Conservation (phyloP, 345 rosid genomes). For the Lagerstroemia speciosa region DNA sequence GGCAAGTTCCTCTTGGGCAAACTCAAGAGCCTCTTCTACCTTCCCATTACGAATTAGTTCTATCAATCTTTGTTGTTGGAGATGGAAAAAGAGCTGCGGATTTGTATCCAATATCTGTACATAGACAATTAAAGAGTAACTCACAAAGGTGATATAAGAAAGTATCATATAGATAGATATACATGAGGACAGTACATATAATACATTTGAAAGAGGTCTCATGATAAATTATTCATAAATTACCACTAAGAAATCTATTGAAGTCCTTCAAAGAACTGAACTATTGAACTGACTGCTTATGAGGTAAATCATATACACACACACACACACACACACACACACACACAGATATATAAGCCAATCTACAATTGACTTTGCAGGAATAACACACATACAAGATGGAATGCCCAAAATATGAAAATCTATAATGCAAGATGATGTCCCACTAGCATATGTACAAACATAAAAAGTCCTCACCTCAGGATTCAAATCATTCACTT, state of each 20-base stretch:
- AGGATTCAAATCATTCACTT: conserved; percentile 90
- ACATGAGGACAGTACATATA: neutral
- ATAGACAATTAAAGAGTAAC: conserved; percentile 1
- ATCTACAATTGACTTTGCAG: neutral
- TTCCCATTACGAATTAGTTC: conserved; percentile 89
- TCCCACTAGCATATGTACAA: too few relatives aligned
- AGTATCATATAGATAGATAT: neutral
- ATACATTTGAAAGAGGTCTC: neutral
- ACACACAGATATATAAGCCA: neutral
- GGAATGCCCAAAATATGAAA: neutral
- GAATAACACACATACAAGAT: too few relatives aligned
- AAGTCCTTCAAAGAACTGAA: neutral
- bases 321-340: too few relatives aligned
- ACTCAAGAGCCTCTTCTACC: conserved; percentile 88
- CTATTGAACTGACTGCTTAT: neutral
- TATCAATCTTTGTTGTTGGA: conserved; percentile 94
- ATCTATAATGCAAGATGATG: neutral
- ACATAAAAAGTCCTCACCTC: conserved; percentile 35
- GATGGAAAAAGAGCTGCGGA: conserved; percentile 95
- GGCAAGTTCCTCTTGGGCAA: conserved; percentile 99
- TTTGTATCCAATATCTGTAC: conserved; percentile 48
- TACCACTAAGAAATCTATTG: neutral
- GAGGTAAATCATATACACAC: neutral
- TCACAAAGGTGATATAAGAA: neutral
- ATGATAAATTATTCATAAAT: neutral